Evolutionary conservation across 75 land plant genomes (phyloP), one percentile per base, ranked within the genome.

Genomic region (Picea glauca): DNA sequence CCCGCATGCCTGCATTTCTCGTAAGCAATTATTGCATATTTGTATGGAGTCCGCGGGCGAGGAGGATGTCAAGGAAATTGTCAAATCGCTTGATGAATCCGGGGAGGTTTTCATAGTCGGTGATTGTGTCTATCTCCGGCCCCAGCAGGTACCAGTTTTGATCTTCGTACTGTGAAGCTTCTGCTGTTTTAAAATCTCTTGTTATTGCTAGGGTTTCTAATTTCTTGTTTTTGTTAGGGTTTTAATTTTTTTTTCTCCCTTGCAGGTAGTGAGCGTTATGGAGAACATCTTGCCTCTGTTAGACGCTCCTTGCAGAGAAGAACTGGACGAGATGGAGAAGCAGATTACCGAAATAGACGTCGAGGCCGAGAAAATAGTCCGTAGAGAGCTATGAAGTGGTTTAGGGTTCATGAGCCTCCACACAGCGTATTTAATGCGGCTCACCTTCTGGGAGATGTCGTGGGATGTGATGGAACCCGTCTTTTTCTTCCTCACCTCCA

Each of bases 381-480:
- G 82, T 14, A 56, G 80, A 13, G 88, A 89, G 72, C 83, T 95
- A 18, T 91, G 90, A 83, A 33, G 72, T 23, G 96, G 98, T 62
- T 86, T 93, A 33, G 87, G 84, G 14, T 73, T 84, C 18, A 20
- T 91, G 11, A 72, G 80, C 58, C 43, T 81, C 43, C 91, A 91
- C 68, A 87, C 90, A 12, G 57, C 76, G 57, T 80, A 83, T 40
- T 88, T 90, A 81, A 84, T 93, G 85, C 80, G 96, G 83, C 91
- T 96, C 20, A 96, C 98, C 13, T 93, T 90, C 64, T 96, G 94
- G 96, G 96, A 96, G 66, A 80, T 92, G 4, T 83, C 92, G 13
- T 92, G 94, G 94, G 92, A 92, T 54, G 93, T 92, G 26, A 90
- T 92, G 94, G 94, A 92, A 78, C 94, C 94, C 33, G 81, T 92